These are phyloP conservation scores for Vigna unguiculata DNA, from an alignment of 306 rosid genomes.

Conservation along the genomic window DNA sequence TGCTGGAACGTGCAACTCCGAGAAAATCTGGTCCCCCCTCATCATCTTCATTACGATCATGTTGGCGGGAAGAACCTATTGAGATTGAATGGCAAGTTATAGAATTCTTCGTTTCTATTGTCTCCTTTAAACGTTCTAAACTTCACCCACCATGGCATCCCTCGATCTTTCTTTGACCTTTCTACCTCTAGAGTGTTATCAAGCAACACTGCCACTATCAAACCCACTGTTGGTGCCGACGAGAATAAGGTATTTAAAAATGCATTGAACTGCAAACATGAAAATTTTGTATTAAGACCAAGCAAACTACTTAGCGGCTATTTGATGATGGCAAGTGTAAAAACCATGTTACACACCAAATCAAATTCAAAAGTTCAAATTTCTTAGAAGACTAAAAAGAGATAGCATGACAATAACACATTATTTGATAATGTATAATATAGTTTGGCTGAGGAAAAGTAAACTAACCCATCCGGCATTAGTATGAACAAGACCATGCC, in stretches of 20 bases:
- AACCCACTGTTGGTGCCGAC: constrained; percentile 79
- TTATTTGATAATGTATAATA: neutral
- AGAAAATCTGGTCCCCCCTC: constrained; percentile 30
- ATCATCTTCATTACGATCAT: constrained; percentile 30
- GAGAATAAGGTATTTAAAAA: constrained; percentile 85
- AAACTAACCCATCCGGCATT: constrained; percentile 90
- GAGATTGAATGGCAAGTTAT: constrained; percentile 90
- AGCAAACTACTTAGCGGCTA: neutral
- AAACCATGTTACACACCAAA: neutral
- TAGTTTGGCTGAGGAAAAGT: neutral
- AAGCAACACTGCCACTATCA: constrained; percentile 88
- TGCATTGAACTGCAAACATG: constrained; percentile 85
- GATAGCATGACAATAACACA: neutral
- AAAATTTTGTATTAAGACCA: neutral
- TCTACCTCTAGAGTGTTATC: constrained; percentile 94
- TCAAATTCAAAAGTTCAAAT: neutral
- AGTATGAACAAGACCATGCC: constrained; percentile 80
- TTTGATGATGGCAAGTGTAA: neutral
- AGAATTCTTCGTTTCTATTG: constrained; percentile 94
- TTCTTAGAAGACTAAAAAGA: constrained; percentile 8
- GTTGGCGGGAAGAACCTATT: constrained; percentile 97
- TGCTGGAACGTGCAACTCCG: constrained; percentile 24
- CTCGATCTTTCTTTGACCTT: constrained; percentile 86
- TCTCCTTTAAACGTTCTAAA: constrained; percentile 93
- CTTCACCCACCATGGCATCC: constrained; percentile 99